A percentile compares a stretch with the other conserved stretches of the same genome.
Conservation (phyloP, 208 protist genomes). For the Tritrichomonas musculus region DNA sequence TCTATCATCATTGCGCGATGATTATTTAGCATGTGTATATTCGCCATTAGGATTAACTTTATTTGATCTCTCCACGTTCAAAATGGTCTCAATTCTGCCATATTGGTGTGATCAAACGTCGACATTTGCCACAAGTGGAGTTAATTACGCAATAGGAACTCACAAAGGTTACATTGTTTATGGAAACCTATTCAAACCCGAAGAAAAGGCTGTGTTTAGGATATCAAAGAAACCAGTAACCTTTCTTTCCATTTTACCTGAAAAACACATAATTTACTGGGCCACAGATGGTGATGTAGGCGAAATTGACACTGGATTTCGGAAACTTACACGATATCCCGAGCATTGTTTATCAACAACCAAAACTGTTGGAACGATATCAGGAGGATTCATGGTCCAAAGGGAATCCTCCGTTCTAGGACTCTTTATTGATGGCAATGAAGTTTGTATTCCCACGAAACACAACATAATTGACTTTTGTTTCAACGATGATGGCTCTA, state of each 20-base stretch:
- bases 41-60: not conserved
- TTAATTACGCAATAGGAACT: not conserved
- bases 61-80: not conserved
- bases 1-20: not conserved
- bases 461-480: too few species aligned
- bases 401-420: not conserved
- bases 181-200: not conserved
- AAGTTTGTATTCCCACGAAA: too few species aligned
- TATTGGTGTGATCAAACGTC: not conserved
- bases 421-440: constrained; percentile 9
- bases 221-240: not conserved
- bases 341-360: too few species aligned
- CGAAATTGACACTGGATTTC: not conserved
- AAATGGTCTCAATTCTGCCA: not conserved
- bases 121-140: not conserved
- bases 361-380: not conserved
- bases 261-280: not conserved
- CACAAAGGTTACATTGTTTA: not conserved
- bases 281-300: not conserved
- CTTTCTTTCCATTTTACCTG: not conserved
- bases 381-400: not conserved
- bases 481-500: too few species aligned
- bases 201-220: not conserved
- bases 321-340: not conserved
- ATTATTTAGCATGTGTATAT: not conserved